These are phyloP conservation scores for Diaporthe velutina DNA, from an alignment of 2,329 filamentous ascomycete species.

Conservation along the genomic window DNA sequence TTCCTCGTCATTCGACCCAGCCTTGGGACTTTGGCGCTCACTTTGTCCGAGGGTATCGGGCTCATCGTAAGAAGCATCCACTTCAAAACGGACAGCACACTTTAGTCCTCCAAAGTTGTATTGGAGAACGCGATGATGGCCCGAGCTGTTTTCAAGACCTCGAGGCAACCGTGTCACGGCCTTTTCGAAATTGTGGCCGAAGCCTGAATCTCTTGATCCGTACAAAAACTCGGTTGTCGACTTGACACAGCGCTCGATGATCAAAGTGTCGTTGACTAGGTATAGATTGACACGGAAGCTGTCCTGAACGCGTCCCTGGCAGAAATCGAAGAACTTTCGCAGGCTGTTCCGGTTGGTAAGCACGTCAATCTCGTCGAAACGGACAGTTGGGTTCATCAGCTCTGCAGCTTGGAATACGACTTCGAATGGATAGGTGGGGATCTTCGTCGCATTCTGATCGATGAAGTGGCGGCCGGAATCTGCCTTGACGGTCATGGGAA, in stretches of 20 bases:
- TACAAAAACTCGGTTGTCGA: not conserved
- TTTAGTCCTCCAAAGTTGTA: slow-evolving; percentile 28
- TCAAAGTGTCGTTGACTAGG: slow-evolving; percentile 22
- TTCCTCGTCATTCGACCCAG: not conserved
- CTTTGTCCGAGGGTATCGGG: not conserved
- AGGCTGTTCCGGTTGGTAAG: slow-evolving; percentile 46
- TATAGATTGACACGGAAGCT: slow-evolving; percentile 28
- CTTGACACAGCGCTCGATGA: slow-evolving; percentile 25
- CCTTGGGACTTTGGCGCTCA: not conserved
- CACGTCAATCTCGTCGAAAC: slow-evolving; percentile 47
- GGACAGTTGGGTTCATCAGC: slow-evolving; percentile 41
- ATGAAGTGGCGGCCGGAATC: slow-evolving; percentile 15
- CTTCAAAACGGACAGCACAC: slow-evolving; percentile 25
- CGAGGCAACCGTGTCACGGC: not conserved
- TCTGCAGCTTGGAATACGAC: slow-evolving; percentile 45
- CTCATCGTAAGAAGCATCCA: slow-evolving; percentile 13
- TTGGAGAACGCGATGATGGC: slow-evolving; percentile 24
- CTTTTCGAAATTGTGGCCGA: slow-evolving; percentile 25
- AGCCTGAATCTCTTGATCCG: not conserved
- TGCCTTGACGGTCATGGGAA: not conserved
- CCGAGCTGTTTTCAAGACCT: not conserved
- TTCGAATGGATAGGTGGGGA: slow-evolving; percentile 44
- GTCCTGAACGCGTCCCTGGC: not conserved
- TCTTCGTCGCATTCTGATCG: not conserved
- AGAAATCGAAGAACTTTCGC: slow-evolving; percentile 45